Evolutionary conservation across 192 early-diverging fungal species (phyloP).

Genomic region (Linnemannia hyalina): DNA sequence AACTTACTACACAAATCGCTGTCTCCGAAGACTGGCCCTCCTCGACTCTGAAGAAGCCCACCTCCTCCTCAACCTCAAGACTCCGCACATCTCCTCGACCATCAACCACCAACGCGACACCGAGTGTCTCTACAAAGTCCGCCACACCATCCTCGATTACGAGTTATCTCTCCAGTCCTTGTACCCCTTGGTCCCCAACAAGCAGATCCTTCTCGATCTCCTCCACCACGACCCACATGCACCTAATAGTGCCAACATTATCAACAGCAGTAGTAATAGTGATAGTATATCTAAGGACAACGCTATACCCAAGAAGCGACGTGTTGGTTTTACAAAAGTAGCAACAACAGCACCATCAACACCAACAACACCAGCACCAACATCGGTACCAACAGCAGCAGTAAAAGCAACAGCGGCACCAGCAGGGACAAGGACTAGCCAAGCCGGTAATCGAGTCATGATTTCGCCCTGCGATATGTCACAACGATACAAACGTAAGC

Average conservation of each 20-base stretch:
- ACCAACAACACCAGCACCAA: neutral
- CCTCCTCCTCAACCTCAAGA: conserved; percentile 6
- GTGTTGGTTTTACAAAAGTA: neutral
- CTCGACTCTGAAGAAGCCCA: conserved; percentile 1
- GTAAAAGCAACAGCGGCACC: neutral
- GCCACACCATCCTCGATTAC: neutral
- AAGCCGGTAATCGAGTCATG: neutral
- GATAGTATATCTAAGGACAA: neutral
- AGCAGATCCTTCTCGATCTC: neutral
- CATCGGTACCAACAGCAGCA: neutral
- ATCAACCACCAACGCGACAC: neutral
- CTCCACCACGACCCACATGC: no score
- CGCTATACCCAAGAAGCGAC: neutral
- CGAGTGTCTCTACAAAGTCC: neutral
- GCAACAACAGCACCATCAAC: neutral
- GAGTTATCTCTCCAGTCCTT: neutral
- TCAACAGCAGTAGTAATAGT: no score
- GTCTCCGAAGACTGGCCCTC: neutral
- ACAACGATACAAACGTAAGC: neutral
- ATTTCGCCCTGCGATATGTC: conserved; percentile 6
- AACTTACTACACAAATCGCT: neutral
- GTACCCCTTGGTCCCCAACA: neutral
- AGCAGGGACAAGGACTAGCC: neutral
- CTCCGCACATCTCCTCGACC: neutral
- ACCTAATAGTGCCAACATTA: no score